Conservation (phyloP, 129 eudicot species). For the Escallonia herrerae region DNA sequence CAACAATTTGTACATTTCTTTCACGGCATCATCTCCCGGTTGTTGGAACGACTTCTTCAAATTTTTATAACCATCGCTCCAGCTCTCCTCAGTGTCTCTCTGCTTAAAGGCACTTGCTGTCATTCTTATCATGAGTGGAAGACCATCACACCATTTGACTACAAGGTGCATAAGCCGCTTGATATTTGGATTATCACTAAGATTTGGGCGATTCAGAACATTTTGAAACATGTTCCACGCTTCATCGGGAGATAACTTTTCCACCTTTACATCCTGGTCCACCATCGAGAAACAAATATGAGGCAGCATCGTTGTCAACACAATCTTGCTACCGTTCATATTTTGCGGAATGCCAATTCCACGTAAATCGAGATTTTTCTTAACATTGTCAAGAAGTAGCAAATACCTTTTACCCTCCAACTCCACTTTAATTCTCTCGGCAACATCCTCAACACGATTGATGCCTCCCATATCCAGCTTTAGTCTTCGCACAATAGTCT, state of each 20-base stretch:
- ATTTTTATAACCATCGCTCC: conserved; percentile 21
- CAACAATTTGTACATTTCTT: conserved; percentile 16
- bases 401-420: conserved; percentile 16
- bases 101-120: conserved; percentile 27
- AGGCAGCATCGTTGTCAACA: conserved; percentile 21
- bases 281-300: conserved; percentile 15
- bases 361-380: conserved; percentile 20
- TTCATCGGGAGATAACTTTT: conserved; percentile 15
- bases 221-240: conserved; percentile 27
- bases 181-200: conserved; percentile 14
- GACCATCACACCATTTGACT: conserved; percentile 18
- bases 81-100: conserved; percentile 18
- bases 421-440: conserved; percentile 13
- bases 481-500: conserved; percentile 22
- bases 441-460: conserved; percentile 7
- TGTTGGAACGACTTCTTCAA: conserved; percentile 19
- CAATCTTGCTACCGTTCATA: conserved; percentile 26
- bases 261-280: conserved; percentile 17
- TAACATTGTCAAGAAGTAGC: conserved; percentile 30
- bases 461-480: conserved; percentile 11
- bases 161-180: conserved; percentile 13
- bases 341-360: conserved; percentile 20
- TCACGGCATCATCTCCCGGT: conserved; percentile 15
- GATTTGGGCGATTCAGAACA: conserved; percentile 6
- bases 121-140: conserved; percentile 30